Evolutionary conservation across 2,329 filamentous ascomycete species (phyloP), one percentile per base, ranked within the genome.

Genomic region (Aspergillus clavatus): DNA sequence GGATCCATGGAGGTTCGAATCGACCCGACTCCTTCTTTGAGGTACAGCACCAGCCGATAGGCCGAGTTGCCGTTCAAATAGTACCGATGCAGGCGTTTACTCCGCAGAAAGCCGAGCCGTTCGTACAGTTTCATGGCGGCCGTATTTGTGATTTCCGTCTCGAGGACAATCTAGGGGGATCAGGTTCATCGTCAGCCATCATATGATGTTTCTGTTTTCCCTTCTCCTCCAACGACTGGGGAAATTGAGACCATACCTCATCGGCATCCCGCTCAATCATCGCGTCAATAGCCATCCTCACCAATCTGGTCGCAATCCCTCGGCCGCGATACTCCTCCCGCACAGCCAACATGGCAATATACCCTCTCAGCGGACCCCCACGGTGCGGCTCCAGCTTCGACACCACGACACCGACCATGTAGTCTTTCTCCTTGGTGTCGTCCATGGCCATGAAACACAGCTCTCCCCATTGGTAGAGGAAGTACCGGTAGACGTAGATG

Each of bases 271-370:
- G 78, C 46, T 81, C 79, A 8, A 82, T 81, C 93, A 98, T 98
- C 52, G 86, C 85, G 56, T 95, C 89, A 52, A 98, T 90, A 16
- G 90, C 89, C 75, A 82, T 83, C 52, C 84, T 81, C n/a, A 98
- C 93, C 7, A 98, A 77, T 31, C 83, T 83, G 0, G 89, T 95
- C 1, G 87, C 93, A 47, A 98, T 89, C 1, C 93, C 91, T 52
- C 83, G 81, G 5, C 90, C 89, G 18, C 93, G 83, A 60, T 88
- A 85, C 21, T 82, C 74, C 29, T 88, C 82, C 35, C 84, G 81
- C 4, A 95, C 90, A n/a, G 93, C 93, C 33, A 98, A 78, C 93
- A 98, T 98, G 61, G 93, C 93, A 57, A 98, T 97, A 71, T 98
- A 98, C 46, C 93, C 93, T 51, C 93, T 82, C 53, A 89, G 76